Evolutionary conservation across 257 asterid species (phyloP), one percentile per base, ranked within the genome.

Genomic region (Salvia rosmarinus): DNA sequence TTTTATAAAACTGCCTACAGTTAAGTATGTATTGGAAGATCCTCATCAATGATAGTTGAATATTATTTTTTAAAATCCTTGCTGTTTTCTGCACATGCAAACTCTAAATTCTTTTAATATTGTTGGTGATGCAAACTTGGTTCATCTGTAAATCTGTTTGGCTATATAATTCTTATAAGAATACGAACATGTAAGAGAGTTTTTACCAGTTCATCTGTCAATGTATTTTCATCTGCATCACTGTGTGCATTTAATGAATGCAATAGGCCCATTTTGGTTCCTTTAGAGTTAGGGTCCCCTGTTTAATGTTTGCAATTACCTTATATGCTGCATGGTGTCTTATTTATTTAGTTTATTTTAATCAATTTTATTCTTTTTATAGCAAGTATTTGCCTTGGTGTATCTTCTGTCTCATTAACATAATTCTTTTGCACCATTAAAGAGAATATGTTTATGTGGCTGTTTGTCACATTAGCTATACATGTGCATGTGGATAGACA

Each of bases 301-400:
- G 43, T 47, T 66, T 64, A 50, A 49, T 3, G 55, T 37, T 13
- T 35, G 71, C 11, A 12, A 47, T 56, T 46, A n/a, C 35, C 62
- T 73, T 34, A 49, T 28, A 17, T 34, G 43, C 55, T 64, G 73
- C 52, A 25, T 63, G 68, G 20, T 67, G 9, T 56, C 56, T 46
- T 77, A 4, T 42, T 17, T 14, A 21, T 11, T 63, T 5, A 17
- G 61, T 47, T 63, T 11, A 2, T 17, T 2, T 7, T 37, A 37
- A 5, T 37, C 6, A 37, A 37, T 37, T 37, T 39, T 12, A 2
- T 56, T 56, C 21, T 32, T 40, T 40, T 72, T 23, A 10, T 35
- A 16, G 40, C 14, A 8, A 4, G 59, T 19, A 6, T 59, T 39
- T 39, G 44, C 12, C 9, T 39, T 39, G 9, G 57, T 60, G 50